phyloP scores from a whole-genome alignment of 352 stramenopile species.

The Blastocystis hominis region DNA sequence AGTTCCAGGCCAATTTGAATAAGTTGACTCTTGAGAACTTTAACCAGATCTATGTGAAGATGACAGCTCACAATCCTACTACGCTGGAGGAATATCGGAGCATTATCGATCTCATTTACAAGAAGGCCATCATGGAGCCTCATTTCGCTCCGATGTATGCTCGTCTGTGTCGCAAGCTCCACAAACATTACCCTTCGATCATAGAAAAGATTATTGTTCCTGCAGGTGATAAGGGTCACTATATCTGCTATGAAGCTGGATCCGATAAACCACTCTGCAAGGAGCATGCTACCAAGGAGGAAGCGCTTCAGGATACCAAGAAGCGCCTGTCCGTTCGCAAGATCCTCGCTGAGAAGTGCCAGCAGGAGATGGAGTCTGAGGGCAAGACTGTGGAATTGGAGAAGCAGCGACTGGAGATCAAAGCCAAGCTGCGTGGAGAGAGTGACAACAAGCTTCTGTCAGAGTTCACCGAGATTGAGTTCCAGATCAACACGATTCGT shows the following conservation, averaged over 20 bases:
- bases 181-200: neutral
- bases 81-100: conserved; percentile 78
- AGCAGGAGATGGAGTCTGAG: conserved; percentile 46
- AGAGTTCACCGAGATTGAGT: conserved; percentile 69
- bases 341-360: conserved; percentile 53
- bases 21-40: conserved; percentile 85
- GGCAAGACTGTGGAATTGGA: conserved; percentile 61
- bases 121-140: conserved; percentile 77
- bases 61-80: conserved; percentile 75
- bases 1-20: conserved; percentile 80
- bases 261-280: neutral
- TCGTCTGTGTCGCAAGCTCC: conserved; percentile 15
- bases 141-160: conserved; percentile 77
- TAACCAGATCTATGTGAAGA: conserved; percentile 70
- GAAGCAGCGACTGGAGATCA: conserved; percentile 76
- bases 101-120: conserved; percentile 78
- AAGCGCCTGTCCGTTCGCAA: conserved; percentile 63
- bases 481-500: conserved; percentile 74
- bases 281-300: neutral
- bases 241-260: neutral
- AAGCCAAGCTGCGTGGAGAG: conserved; percentile 59
- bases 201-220: neutral
- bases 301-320: conserved; percentile 34
- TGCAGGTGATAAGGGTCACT: neutral
- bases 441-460: conserved; percentile 67